Evolutionary conservation across 108 stramenopile genomes (phyloP), one percentile per base, ranked within the genome.

Genomic region (Skeletonema marinoi): DNA sequence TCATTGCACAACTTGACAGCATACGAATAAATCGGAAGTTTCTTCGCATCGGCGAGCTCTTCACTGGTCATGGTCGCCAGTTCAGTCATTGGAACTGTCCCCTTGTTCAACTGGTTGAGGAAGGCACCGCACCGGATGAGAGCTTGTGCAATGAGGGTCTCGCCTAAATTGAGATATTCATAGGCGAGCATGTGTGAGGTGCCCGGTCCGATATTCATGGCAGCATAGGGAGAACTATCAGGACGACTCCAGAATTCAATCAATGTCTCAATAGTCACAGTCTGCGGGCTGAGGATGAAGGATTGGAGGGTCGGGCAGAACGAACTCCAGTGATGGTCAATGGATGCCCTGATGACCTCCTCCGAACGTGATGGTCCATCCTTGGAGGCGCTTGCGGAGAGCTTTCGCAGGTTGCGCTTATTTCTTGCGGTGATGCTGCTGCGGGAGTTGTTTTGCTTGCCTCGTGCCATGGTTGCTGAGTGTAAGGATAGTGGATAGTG

Each of bases 91-190:
- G 29, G 25, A 46, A 39, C 36, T 42, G 65, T 66, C 7, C 29
- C 44, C 68, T 68, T 50, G 32, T 29, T 68, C 42, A 41, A 51
- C 31, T 68, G 68, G 13, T 68, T 44, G 25, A 68, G 48, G 32
- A 68, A 68, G 21, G 48, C 68, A 44, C 68, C 68, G 16, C 21
- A 50, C 13, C 44, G 48, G 21, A 48, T 48, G 41, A 68, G 32
- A 0, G 44, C 31, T 0, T 16, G 32, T 19, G 48, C 46, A 68
- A 50, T 32, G 4, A 33, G 30, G 32, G 19, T 13, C 10, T 44
- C 68, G 1, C 30, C 29, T 16, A 68, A 19, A 13, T 54, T 25
- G 0, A 46, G 50, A 54, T 68, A 68, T 33, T 68, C 68, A 5
- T 68, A 51, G 1, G 68, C 68, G 0, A 68, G 68, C 48, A 68